phyloP scores from a whole-genome alignment of 257 asterid genomes.

The Craterostigma plantagineum region DNA sequence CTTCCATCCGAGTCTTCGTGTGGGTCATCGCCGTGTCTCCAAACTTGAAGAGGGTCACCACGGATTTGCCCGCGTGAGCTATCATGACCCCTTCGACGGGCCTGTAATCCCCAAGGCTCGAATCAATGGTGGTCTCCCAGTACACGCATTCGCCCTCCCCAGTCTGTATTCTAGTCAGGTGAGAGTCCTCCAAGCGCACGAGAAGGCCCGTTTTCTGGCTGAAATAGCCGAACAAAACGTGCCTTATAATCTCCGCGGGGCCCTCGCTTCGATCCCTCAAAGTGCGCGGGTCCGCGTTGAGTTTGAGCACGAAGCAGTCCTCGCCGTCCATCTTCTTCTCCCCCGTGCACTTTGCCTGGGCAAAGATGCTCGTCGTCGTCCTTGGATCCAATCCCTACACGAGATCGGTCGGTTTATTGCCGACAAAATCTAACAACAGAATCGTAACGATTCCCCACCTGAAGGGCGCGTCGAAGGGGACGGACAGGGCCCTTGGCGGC shows the following conservation, averaged over 20 bases:
- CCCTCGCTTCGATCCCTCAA: constrained; percentile 87
- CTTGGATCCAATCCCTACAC: constrained; percentile 99
- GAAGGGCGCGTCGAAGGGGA: constrained; percentile 85
- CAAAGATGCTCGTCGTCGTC: constrained; percentile 77
- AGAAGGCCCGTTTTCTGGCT: constrained; percentile 94
- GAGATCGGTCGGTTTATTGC: no score
- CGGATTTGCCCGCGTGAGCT: constrained; percentile 88
- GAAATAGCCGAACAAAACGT: constrained; percentile 83
- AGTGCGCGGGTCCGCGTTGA: constrained; percentile 73
- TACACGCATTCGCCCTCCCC: constrained; percentile 83
- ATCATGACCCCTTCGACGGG: constrained; percentile 94
- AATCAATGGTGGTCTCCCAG: constrained; percentile 95
- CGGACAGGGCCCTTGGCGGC: constrained; percentile 82
- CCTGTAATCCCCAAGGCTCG: constrained; percentile 67
- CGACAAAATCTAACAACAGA: neutral
- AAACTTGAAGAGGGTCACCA: constrained; percentile 89
- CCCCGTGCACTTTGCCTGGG: constrained; percentile 74
- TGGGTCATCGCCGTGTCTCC: constrained; percentile 97
- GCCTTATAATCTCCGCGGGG: constrained; percentile 89
- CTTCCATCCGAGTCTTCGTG: constrained; percentile 94
- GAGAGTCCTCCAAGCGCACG: constrained; percentile 91
- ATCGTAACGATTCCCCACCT: constrained; percentile 20
- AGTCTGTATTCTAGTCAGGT: constrained; percentile 84
- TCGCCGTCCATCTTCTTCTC: constrained; percentile 85
- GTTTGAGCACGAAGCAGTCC: constrained; percentile 90